These are phyloP conservation scores for Hanseniaspora singularis DNA, from an alignment of 805 yeast genomes.

Conservation along the genomic window DNA sequence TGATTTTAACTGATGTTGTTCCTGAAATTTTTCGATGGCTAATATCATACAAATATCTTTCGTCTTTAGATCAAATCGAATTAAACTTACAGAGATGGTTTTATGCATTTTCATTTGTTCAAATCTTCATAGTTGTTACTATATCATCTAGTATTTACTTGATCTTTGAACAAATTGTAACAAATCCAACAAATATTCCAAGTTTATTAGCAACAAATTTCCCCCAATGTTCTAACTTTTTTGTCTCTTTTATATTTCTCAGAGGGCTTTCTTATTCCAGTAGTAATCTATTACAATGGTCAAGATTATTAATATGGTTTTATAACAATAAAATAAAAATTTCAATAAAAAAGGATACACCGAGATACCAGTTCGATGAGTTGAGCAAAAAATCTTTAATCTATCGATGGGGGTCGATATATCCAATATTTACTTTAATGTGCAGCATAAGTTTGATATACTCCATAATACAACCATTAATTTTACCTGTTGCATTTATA, in stretches of 20 bases:
- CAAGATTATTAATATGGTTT: conserved; percentile 35
- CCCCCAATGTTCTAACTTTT: conserved; percentile 79
- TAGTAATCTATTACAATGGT: conserved; percentile 50
- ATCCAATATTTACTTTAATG: conserved; percentile 64
- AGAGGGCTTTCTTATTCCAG: conserved; percentile 72
- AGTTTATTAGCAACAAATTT: conserved; percentile 60
- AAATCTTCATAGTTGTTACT: conserved; percentile 72
- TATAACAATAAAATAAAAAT: conserved; percentile 22
- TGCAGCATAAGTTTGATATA: conserved; percentile 71
- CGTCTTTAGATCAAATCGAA: conserved; percentile 54
- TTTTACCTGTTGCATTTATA: conserved; percentile 46
- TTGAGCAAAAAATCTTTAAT: conserved; percentile 32
- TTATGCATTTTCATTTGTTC: conserved; percentile 67
- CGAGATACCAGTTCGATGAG: conserved; percentile 43
- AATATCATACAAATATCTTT: conserved; percentile 43
- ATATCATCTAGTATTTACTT: conserved; percentile 67
- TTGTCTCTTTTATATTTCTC: conserved; percentile 61
- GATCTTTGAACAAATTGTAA: conserved; percentile 47
- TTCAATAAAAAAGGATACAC: conserved; percentile 38
- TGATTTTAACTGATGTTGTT: conserved; percentile 51
- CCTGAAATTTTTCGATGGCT: conserved; percentile 46
- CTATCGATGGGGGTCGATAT: conserved; percentile 68
- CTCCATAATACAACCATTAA: conserved; percentile 67
- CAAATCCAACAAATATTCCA: conserved; percentile 63
- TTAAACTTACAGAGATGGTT: conserved; percentile 66